Conservation (phyloP, 257 asterid species). For the Dorcoceras hygrometricum region DNA sequence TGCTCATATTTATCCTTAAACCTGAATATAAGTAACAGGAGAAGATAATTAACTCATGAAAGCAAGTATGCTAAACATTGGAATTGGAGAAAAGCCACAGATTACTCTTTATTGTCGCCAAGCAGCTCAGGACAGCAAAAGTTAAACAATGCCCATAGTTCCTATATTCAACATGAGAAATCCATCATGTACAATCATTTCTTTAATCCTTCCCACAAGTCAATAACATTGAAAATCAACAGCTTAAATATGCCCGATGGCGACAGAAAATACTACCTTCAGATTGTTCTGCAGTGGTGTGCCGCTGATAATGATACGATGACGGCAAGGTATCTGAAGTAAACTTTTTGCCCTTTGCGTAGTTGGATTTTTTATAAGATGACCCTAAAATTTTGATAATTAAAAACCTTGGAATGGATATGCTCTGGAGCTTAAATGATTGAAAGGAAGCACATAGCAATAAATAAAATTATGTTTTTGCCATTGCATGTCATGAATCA, state of each 20-base stretch:
- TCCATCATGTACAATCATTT: conserved; percentile 9
- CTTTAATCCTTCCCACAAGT: conserved; percentile 3
- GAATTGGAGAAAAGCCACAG: conserved; percentile 18
- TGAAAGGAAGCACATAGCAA: conserved; percentile 10
- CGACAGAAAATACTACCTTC: conserved; percentile 48
- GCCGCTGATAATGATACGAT: conserved; percentile 89
- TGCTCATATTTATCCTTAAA: conserved; percentile 81
- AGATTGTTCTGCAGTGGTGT: conserved; percentile 96
- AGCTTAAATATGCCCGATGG: conserved; percentile 2
- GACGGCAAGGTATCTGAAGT: conserved; percentile 83
- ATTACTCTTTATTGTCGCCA: conserved; percentile 85
- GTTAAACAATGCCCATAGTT: conserved; percentile 90
- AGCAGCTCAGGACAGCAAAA: conserved; percentile 87
- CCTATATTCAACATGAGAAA: conserved; percentile 38
- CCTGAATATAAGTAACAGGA: conserved; percentile 35
- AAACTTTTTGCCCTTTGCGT: conserved; percentile 98
- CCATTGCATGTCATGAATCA: conserved; percentile 10
- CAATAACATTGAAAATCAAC: conserved; percentile 3
- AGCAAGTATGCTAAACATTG: conserved; percentile 18
- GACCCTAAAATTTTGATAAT: conserved; percentile 55
- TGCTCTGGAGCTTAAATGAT: conserved; percentile 3
- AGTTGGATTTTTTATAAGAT: conserved; percentile 92
- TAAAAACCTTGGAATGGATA: conserved; percentile 4
- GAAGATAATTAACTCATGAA: conserved; percentile 15
- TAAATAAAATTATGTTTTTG: conserved; percentile 3